phyloP scores from a whole-genome alignment of 257 asterid species.

The Solanum megistacrolobum region DNA sequence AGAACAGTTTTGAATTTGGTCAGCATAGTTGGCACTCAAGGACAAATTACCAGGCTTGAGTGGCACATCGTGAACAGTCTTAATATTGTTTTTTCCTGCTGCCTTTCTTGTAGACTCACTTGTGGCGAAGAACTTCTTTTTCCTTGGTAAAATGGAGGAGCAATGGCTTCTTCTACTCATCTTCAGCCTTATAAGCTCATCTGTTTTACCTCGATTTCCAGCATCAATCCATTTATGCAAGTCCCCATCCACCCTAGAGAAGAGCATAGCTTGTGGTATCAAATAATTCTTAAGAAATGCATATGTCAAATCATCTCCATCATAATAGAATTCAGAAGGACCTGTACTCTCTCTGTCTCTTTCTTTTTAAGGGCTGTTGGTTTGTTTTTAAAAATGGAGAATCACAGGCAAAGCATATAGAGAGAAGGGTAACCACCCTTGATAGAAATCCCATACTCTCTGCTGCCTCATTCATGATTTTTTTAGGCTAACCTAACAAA shows the following conservation, averaged over 20 bases:
- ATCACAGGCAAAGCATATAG: too few species aligned
- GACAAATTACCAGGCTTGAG: conserved; percentile 25
- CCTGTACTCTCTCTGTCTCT: not conserved
- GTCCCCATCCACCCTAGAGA: conserved; percentile 1
- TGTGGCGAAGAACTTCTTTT: conserved; percentile 43
- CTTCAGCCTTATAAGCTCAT: conserved; percentile 19
- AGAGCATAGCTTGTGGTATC: not conserved
- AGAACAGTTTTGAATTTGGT: too few species aligned
- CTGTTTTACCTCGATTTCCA: conserved; percentile 13
- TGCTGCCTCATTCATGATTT: too few species aligned
- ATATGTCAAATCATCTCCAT: conserved; percentile 10
- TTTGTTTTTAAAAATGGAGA: too few species aligned
- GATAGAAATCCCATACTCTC: too few species aligned
- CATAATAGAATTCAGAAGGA: conserved; percentile 21
- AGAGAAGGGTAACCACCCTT: too few species aligned
- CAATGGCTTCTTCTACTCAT: conserved; percentile 53
- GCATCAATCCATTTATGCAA: conserved; percentile 11
- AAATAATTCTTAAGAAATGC: not conserved
- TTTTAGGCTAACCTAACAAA: too few species aligned
- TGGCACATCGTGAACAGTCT: conserved; percentile 1
- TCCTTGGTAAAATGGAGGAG: conserved; percentile 71
- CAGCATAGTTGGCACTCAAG: not conserved
- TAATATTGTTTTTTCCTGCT: conserved; percentile 17
- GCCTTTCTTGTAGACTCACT: conserved; percentile 21
- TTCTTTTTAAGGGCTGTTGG: too few species aligned